Conservation (phyloP, 78 protist species). For the Chrysochromulina parva region DNA sequence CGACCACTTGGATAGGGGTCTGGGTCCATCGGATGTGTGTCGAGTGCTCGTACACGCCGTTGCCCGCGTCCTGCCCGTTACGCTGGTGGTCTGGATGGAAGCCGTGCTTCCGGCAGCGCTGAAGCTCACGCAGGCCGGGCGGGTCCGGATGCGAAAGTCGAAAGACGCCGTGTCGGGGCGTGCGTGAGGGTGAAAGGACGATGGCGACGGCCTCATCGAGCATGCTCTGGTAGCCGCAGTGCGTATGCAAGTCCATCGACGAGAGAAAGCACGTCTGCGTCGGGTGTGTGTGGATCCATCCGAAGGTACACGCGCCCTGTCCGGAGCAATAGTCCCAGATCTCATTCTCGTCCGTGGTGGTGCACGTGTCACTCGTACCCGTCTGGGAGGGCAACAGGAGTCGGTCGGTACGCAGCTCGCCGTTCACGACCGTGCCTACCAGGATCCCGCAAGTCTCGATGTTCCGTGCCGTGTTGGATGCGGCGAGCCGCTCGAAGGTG, state of each 20-base stretch:
- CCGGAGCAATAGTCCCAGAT: neutral
- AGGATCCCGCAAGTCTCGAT: neutral
- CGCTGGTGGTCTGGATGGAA: slow-evolving; percentile 26
- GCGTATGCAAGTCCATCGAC: slow-evolving; percentile 14
- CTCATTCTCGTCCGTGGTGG: neutral
- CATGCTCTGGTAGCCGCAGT: neutral
- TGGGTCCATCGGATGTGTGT: no score
- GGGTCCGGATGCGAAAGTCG: neutral
- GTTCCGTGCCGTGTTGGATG: neutral
- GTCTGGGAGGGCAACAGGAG: neutral
- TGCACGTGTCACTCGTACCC: neutral
- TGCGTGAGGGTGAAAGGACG: neutral
- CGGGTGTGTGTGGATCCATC: slow-evolving; percentile 35
- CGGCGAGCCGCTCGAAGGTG: no score
- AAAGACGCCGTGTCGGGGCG: neutral
- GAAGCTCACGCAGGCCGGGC: slow-evolving; percentile 3
- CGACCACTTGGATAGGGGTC: no score
- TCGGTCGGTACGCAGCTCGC: neutral
- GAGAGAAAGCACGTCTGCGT: slow-evolving; percentile 31
- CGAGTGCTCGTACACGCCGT: neutral
- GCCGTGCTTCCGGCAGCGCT: slow-evolving; percentile 20
- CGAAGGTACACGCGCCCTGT: neutral
- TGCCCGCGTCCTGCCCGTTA: neutral
- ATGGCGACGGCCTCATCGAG: slow-evolving; percentile 5
- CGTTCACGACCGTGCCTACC: neutral